These are phyloP conservation scores for Tilletia caries DNA, from an alignment of 1,284 basidiomycete genomes.

Conservation along the genomic window DNA sequence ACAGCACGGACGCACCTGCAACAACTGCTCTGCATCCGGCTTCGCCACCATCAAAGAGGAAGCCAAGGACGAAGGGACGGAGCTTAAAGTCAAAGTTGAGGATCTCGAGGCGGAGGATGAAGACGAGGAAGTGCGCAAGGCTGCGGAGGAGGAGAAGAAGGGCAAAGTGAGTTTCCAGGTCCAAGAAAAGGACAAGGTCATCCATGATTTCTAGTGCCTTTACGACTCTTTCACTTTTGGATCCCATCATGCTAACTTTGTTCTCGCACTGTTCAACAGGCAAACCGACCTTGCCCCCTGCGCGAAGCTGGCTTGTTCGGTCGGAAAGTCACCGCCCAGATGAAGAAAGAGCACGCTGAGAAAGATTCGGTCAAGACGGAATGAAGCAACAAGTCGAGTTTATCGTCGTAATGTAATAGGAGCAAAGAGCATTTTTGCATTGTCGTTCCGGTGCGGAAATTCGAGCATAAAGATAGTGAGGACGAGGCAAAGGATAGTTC, in stretches of 20 bases:
- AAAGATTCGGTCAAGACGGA: slow-evolving; percentile 21
- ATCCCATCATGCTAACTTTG: neutral
- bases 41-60: slow-evolving; percentile 49
- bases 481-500: too few relatives aligned
- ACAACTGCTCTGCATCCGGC: slow-evolving; percentile 49
- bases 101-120: slow-evolving; percentile 15
- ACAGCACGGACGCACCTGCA: slow-evolving; percentile 59
- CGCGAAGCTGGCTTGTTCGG: slow-evolving; percentile 27
- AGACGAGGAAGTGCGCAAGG: slow-evolving; percentile 5
- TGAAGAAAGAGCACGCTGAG: slow-evolving; percentile 22
- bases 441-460: too few relatives aligned
- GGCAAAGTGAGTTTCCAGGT: slow-evolving; percentile 6
- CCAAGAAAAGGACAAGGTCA: neutral
- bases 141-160: neutral
- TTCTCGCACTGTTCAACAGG: neutral
- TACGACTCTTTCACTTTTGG: too few relatives aligned
- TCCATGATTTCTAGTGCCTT: neutral
- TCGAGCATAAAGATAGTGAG: too few relatives aligned
- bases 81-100: slow-evolving; percentile 13
- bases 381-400: too few relatives aligned
- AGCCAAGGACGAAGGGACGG: slow-evolving; percentile 23
- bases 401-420: too few relatives aligned
- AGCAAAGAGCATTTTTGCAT: too few relatives aligned
- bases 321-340: slow-evolving; percentile 31
- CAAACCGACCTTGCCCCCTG: slow-evolving; percentile 28